These are phyloP conservation scores for Alternaria alternata DNA, from an alignment of 2,329 filamentous ascomycete genomes.

Conservation along the genomic window DNA sequence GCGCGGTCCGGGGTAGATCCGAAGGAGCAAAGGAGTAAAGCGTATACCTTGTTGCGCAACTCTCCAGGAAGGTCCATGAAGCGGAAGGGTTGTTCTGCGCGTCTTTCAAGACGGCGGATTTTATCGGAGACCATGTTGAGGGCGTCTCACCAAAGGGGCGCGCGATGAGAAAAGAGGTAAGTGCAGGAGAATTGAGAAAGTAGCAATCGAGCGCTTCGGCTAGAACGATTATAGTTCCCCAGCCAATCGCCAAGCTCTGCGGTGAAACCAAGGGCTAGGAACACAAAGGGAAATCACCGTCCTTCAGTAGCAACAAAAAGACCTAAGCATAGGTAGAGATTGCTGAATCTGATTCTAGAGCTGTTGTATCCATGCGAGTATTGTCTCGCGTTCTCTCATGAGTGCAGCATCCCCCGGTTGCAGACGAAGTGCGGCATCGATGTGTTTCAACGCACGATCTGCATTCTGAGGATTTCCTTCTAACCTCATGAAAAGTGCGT, in stretches of 20 bases:
- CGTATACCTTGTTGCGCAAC: constrained; percentile 23
- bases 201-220: not conserved
- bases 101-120: not conserved
- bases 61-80: constrained; percentile 23
- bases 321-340: not conserved
- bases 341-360: not conserved
- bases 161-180: not conserved
- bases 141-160: too few relatives aligned
- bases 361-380: constrained; percentile 12
- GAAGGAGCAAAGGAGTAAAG: constrained; percentile 6
- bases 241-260: not conserved
- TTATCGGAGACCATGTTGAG: too few relatives aligned
- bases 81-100: not conserved
- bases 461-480: constrained; percentile 1
- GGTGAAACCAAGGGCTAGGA: not conserved
- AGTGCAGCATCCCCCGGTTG: constrained; percentile 16
- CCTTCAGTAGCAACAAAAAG: not conserved
- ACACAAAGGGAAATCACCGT: not conserved
- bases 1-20: too few relatives aligned
- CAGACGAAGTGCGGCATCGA: not conserved
- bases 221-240: not conserved
- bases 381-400: constrained; percentile 12
- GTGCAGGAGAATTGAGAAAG: too few relatives aligned
- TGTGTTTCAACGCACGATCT: not conserved
- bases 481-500: constrained; percentile 15